phyloP scores from a whole-genome alignment of 2,329 filamentous ascomycete genomes.

The Emergomyces orientalis region DNA sequence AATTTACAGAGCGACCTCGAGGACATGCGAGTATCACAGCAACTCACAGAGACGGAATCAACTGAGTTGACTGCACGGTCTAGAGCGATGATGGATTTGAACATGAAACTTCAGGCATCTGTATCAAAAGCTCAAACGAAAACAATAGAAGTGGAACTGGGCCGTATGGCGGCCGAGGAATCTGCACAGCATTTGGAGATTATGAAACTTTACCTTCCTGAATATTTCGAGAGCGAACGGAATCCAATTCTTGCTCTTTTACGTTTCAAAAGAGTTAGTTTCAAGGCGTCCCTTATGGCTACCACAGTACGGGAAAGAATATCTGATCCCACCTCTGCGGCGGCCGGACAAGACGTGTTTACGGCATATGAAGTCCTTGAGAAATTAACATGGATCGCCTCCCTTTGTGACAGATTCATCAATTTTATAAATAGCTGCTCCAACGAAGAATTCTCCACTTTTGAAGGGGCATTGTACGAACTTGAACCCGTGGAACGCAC shows the following conservation, averaged over 20 bases:
- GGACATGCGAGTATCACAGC: conserved; percentile 84
- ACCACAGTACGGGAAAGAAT: conserved; percentile 71
- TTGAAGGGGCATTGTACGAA: conserved; percentile 73
- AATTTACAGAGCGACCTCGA: conserved; percentile 79
- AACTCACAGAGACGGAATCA: conserved; percentile 85
- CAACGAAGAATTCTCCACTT: conserved; percentile 65
- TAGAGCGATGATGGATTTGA: conserved; percentile 91
- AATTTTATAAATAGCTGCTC: conserved; percentile 71
- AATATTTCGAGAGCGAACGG: conserved; percentile 67
- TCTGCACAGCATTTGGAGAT: conserved; percentile 81
- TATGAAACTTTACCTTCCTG: conserved; percentile 78
- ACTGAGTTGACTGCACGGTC: conserved; percentile 83
- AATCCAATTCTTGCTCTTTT: conserved; percentile 84
- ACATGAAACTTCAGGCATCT: conserved; percentile 84
- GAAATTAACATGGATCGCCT: conserved; percentile 73
- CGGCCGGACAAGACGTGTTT: conserved; percentile 65
- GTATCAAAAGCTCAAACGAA: conserved; percentile 88
- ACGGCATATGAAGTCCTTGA: conserved; percentile 72
- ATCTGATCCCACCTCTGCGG: conserved; percentile 56
- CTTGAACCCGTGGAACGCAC: conserved; percentile 85
- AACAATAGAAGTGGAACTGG: conserved; percentile 83
- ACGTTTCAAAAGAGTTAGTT: conserved; percentile 75
- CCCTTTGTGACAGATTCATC: conserved; percentile 76
- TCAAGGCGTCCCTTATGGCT: conserved; percentile 74
- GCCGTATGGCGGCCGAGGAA: conserved; percentile 79